Evolutionary conservation across 768 basidiomycete genomes (phyloP), one percentile per base, ranked within the genome.

Genomic region (Kwoniella botswanensis): DNA sequence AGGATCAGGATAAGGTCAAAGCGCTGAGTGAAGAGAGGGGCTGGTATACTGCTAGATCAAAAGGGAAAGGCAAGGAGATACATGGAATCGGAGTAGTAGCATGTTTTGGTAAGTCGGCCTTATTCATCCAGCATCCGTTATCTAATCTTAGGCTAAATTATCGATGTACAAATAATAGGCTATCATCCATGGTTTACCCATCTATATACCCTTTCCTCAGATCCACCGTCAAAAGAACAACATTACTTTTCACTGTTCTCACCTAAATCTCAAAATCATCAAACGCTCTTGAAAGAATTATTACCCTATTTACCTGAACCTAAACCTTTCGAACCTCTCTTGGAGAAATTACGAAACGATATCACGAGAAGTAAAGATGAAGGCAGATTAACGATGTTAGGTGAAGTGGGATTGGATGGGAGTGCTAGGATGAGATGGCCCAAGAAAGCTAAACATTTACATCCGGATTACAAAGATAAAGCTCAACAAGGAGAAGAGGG

Each of bases 101-200:
- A 59, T 92, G 90, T 81, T 98, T 96, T 83, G 95, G 93, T 94
- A 68, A 85, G 90, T 84, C 52, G 18, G 10, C 60, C 62, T 64
- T 22, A 42, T 42, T 2, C 56, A 24, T 41, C 63, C 29, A 50
- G 59, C 21, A 35, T 35, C 6, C 7, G 35, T 35, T 35, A 35
- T 35, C 35, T 35, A 35, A 35, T 35, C 35, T 35, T 35, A 7
- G 35, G 35, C 35, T 35, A 7, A 35, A 35, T 35, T 35, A 35
- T 35, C 7, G 35, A 35, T 35, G 35, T 35, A 35, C 7, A 6
- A 29, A 11, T 43, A 17, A 3, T 54, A 94, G 93, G 95, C 56
- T 90, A 93, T 78, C 96, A 98, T 81, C 96, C 96, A 1, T 98
- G 96, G 96, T 95, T 92, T 84, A 87, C 90, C 2, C 89, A 97